Conservation (phyloP, 805 yeast species). For the Metschnikowia koreensis region DNA sequence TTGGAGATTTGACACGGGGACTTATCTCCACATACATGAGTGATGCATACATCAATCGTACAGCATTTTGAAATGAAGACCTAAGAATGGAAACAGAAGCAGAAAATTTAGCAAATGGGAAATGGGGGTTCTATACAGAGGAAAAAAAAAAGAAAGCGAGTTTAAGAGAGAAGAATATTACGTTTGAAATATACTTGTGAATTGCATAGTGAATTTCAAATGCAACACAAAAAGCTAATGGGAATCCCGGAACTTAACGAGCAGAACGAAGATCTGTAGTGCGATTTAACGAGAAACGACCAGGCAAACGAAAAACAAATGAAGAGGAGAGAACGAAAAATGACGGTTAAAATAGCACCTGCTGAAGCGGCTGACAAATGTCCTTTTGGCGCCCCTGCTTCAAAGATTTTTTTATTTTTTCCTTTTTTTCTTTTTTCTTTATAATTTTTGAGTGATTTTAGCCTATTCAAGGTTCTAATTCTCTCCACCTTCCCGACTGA, state of each 20-base stretch:
- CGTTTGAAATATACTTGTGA: neutral
- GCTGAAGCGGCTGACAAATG: neutral
- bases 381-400: too few relatives aligned
- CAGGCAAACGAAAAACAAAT: too few relatives aligned
- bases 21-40: slow-evolving; percentile 3
- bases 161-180: neutral
- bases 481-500: slow-evolving; percentile 6
- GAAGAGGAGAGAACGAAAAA: too few relatives aligned
- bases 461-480: neutral
- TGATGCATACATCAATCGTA: slow-evolving; percentile 6
- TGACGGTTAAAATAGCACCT: too few relatives aligned
- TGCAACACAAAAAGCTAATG: neutral
- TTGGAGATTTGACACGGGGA: neutral
- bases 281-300: neutral
- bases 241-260: too few relatives aligned
- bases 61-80: slow-evolving; percentile 8
- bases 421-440: too few relatives aligned
- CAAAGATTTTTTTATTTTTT: too few relatives aligned
- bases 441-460: neutral
- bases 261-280: neutral
- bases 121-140: neutral
- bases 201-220: neutral
- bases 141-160: neutral
- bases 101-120: neutral
- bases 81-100: slow-evolving; percentile 2